These are phyloP conservation scores for Pichia rugopelliculosa DNA, from an alignment of 805 yeast genomes.

Conservation along the genomic window DNA sequence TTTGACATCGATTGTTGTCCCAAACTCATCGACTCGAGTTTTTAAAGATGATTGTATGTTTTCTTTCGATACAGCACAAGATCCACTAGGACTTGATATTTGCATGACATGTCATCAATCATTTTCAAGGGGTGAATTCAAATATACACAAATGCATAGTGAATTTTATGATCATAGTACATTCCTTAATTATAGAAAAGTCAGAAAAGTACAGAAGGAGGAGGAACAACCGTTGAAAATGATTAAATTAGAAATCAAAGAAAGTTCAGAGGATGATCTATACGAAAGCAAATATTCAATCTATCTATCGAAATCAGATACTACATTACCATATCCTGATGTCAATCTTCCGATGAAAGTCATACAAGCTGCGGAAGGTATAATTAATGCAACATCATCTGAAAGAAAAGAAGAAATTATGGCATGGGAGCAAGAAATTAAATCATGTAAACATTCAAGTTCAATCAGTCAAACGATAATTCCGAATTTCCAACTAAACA, in stretches of 20 bases:
- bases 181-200: constrained; percentile 53
- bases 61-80: constrained; percentile 65
- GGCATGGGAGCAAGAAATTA: constrained; percentile 87
- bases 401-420: constrained; percentile 60
- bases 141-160: constrained; percentile 55
- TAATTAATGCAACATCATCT: constrained; percentile 53
- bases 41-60: constrained; percentile 88
- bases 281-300: constrained; percentile 41
- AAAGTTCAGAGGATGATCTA: constrained; percentile 54
- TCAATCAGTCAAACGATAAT: constrained; percentile 37
- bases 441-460: constrained; percentile 70
- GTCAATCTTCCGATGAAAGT: constrained; percentile 25
- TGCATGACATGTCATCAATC: constrained; percentile 71
- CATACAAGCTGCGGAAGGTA: constrained; percentile 31
- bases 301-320: constrained; percentile 32
- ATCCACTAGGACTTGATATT: constrained; percentile 56
- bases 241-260: constrained; percentile 60
- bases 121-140: constrained; percentile 40
- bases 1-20: constrained; percentile 14
- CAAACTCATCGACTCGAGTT: constrained; percentile 35
- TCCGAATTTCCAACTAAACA: constrained; percentile 27
- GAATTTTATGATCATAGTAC: constrained; percentile 43
- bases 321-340: constrained; percentile 24
- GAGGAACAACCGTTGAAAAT: constrained; percentile 37
- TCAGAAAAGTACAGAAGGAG: constrained; percentile 34